Evolutionary conservation across 441 rosid genomes (phyloP).

Genomic region (Aquilaria agallochum): DNA sequence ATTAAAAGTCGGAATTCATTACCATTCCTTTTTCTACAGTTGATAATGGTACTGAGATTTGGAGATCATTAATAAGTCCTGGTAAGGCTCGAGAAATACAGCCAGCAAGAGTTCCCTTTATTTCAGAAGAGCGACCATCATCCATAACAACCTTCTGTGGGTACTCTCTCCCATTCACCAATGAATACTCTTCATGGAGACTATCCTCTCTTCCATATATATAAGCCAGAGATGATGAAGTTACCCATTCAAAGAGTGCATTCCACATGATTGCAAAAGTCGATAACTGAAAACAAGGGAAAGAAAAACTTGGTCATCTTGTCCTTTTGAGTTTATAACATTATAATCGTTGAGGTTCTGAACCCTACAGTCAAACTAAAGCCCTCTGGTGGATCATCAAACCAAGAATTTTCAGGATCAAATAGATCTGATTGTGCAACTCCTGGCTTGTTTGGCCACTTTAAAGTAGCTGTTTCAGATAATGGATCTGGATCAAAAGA

Average conservation of each 20-base stretch:
- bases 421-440: slow-evolving; percentile 50
- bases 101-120: slow-evolving; percentile 72
- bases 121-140: slow-evolving; percentile 83
- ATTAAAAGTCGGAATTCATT: slow-evolving; percentile 17
- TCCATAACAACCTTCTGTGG: slow-evolving; percentile 45
- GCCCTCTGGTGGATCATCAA: slow-evolving; percentile 81
- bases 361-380: slow-evolving; percentile 68
- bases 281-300: slow-evolving; percentile 47
- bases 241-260: slow-evolving; percentile 82
- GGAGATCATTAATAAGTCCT: slow-evolving; percentile 58
- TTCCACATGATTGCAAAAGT: slow-evolving; percentile 91
- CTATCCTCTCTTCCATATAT: slow-evolving; percentile 82
- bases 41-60: slow-evolving; percentile 63
- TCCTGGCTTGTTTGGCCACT: slow-evolving; percentile 72
- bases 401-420: slow-evolving; percentile 83
- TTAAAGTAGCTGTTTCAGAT: slow-evolving; percentile 38
- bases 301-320: too few species aligned
- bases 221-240: slow-evolving; percentile 83
- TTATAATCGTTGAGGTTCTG: slow-evolving; percentile 1
- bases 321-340: neutral
- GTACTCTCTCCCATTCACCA: slow-evolving; percentile 69
- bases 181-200: slow-evolving; percentile 59
- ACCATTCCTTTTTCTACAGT: slow-evolving; percentile 82
- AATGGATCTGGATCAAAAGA: slow-evolving; percentile 41
- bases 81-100: slow-evolving; percentile 86